These are phyloP conservation scores for Dicorynia guianensis DNA, from an alignment of 306 rosid genomes.

Conservation along the genomic window DNA sequence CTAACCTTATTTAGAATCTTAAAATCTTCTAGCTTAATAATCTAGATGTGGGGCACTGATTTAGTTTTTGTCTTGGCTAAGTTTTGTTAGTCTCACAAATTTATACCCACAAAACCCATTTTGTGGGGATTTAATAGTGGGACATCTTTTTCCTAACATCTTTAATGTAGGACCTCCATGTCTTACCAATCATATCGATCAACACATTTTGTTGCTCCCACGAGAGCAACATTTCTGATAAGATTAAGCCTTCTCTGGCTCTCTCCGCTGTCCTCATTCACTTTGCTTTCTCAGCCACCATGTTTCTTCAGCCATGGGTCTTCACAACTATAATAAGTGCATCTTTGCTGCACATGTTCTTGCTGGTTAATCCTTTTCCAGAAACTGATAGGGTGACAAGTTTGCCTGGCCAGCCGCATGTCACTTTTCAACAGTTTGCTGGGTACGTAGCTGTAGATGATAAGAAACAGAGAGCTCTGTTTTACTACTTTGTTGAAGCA, in stretches of 20 bases:
- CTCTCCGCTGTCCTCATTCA: background rate
- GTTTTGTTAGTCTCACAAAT: too few relatives aligned
- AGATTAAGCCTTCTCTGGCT: background rate
- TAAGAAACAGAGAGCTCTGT: constrained; percentile 41
- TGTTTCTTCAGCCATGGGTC: constrained; percentile 26
- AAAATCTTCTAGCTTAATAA: too few relatives aligned
- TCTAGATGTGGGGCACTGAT: too few relatives aligned
- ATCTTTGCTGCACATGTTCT: background rate
- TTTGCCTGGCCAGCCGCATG: constrained; percentile 47
- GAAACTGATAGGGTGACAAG: constrained; percentile 39
- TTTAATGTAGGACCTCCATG: too few relatives aligned
- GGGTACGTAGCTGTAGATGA: constrained; percentile 52
- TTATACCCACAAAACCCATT: too few relatives aligned
- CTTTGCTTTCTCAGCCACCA: background rate
- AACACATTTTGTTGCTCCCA: too few relatives aligned
- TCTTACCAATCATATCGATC: too few relatives aligned
- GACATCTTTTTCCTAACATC: too few relatives aligned
- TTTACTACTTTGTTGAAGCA: constrained; percentile 56
- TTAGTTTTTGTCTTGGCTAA: too few relatives aligned
- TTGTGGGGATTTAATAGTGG: too few relatives aligned
- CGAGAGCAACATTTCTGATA: background rate
- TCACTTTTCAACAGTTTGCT: constrained; percentile 47
- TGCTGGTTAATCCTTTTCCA: constrained; percentile 20
- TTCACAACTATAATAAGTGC: background rate
- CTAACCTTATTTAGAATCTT: too few relatives aligned